Base-by-base conservation (phyloP, 495 filamentous ascomycete species). In the Mycothermus thermophilus region DNA sequence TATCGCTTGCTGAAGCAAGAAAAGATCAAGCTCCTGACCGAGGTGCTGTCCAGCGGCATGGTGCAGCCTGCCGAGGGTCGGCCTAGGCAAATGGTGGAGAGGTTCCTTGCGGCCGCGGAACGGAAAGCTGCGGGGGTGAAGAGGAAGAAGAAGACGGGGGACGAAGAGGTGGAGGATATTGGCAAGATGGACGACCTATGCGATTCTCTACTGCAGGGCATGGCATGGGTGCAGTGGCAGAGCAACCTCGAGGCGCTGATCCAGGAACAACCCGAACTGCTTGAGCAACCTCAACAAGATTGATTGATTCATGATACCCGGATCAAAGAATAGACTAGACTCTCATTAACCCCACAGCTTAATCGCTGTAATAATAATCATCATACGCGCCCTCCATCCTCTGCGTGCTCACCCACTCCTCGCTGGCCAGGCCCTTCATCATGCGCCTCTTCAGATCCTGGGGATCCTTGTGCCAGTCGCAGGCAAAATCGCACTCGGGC, bases 121-220 rank as follows among this genome's bases (percentile, higher is more conserved):
- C 17, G 26, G 26, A 31, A 18, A 24, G 21, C 4, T 13, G 28
- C 22, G 29, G 20, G 26, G 26, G 29, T 37, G 16, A 19, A 24
- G 21, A 7, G 15, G 28, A 35, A 21, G 28, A 14, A 26, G 11
- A 23, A 46, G 44, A 16, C 44, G 15, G 12, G 27, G 26, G 41
- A 35, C 9, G 30, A 35, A 35, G 44, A 32, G 27, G 45, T 41
- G 36, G 44, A 34, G 32, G 52, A 39, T 27, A 60, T 42, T 19
- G 43, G 37, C 34, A 96, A 96, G 54, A 47, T 93, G 43, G 88
- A 96, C 61, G 88, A 96, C 65, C 60, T 96, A 42, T 81, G 85
- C 5, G 88, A 96, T 69, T 82, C 80, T 54, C 55, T 95, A 20
- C 48, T 94, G 42, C 88, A 96, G 59, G 90, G 79, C 1, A 59